phyloP scores from a whole-genome alignment of 305 asterid genomes.

The Solanum aculeatissimum region DNA sequence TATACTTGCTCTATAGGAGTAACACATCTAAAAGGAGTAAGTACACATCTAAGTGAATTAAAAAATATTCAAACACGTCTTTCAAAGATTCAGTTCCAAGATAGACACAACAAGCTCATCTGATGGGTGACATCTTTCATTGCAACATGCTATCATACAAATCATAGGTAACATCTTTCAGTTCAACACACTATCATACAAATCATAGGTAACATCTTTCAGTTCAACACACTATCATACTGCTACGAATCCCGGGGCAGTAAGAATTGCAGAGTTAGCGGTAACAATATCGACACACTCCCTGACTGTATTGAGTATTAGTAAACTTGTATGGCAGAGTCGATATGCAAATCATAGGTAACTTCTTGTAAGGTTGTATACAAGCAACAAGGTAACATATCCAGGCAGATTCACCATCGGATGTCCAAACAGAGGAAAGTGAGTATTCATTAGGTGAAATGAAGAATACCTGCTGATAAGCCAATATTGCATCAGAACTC shows the following conservation, averaged over 20 bases:
- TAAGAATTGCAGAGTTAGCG: not conserved
- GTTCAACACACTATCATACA: not conserved
- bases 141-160: not conserved
- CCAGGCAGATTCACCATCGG: not conserved
- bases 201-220: not conserved
- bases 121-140: not conserved
- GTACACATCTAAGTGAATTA: not conserved
- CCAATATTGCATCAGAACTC: conserved; percentile 92
- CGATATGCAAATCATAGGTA: not conserved
- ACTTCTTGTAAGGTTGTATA: not conserved
- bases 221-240: not conserved
- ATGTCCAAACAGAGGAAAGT: not conserved
- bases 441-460: not conserved
- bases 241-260: not conserved
- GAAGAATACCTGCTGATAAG: conserved; percentile 79
- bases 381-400: not conserved
- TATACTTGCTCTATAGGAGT: not conserved
- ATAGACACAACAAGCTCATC: not conserved
- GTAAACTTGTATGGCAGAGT: not conserved
- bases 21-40: not conserved
- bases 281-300: not conserved
- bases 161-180: not conserved
- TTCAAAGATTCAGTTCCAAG: not conserved
- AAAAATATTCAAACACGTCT: not conserved
- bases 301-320: not conserved